Conservation (phyloP, 495 filamentous ascomycete genomes). For the Aspergillus kassunensis region DNA sequence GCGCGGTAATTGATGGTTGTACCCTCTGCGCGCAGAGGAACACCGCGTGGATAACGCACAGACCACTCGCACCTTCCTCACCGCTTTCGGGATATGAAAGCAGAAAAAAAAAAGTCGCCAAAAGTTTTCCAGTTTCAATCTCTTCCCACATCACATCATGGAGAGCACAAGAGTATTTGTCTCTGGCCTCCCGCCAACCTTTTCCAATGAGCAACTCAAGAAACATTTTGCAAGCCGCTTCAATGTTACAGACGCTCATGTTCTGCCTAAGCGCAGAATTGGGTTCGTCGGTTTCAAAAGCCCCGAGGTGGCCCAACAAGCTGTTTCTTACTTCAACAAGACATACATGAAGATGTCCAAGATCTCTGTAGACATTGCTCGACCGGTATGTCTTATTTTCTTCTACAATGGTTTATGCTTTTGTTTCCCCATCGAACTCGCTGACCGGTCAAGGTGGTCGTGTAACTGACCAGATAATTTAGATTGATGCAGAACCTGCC, state of each 20-base stretch:
- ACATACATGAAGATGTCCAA: constrained; percentile 96
- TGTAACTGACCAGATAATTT: constrained; percentile 41
- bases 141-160: constrained; percentile 29
- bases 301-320: constrained; percentile 69
- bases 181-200: constrained; percentile 71
- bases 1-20: constrained; percentile 7
- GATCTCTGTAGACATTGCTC: constrained; percentile 86
- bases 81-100: constrained; percentile 35
- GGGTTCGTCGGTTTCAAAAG: constrained; percentile 95
- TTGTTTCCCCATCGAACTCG: constrained; percentile 29
- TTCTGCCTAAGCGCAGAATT: constrained; percentile 83
- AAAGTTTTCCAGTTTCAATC: constrained; percentile 18
- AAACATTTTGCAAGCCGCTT: constrained; percentile 79
- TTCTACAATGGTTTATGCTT: not conserved
- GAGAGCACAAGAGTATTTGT: constrained; percentile 78
- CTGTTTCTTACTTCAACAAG: constrained; percentile 91
- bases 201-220: constrained; percentile 74
- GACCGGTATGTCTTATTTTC: constrained; percentile 57
- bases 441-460: constrained; percentile 47
- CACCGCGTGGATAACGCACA: constrained; percentile 20
- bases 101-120: constrained; percentile 31
- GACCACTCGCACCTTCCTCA: constrained; percentile 19
- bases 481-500: constrained; percentile 39
- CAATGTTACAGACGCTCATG: constrained; percentile 82
- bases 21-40: constrained; percentile 17